Conservation (phyloP, 805 yeast species). For the Kuraishia cidri region DNA sequence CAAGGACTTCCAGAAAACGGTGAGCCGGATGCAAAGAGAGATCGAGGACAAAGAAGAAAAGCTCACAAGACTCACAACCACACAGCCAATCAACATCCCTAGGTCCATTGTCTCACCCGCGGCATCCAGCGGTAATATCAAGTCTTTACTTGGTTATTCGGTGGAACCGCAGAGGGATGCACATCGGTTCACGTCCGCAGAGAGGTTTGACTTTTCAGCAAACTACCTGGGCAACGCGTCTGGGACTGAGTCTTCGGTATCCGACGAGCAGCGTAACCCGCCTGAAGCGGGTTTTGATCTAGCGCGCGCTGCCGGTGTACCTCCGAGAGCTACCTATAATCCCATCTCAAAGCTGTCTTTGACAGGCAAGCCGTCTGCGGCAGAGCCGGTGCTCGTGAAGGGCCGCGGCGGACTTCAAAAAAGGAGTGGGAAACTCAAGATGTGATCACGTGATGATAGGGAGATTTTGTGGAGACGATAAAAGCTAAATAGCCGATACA, state of each 20-base stretch:
- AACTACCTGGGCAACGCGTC: neutral
- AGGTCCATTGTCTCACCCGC: neutral
- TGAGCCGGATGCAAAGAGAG: constrained; percentile 6
- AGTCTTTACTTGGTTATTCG: neutral
- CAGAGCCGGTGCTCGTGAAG: neutral
- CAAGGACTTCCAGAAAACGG: constrained; percentile 3
- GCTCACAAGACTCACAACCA: constrained; percentile 8
- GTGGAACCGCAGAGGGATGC: neutral
- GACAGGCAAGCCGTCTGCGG: neutral
- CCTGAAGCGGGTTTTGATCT: neutral
- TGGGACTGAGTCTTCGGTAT: neutral
- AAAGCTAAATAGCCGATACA: no score
- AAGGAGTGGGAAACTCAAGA: neutral
- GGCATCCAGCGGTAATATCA: neutral
- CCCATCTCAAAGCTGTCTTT: no score
- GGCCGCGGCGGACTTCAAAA: neutral
- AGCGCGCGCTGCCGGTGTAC: neutral
- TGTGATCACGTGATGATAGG: neutral
- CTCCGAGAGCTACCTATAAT: no score
- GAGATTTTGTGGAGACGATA: no score
- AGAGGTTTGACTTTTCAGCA: no score
- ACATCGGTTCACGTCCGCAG: neutral
- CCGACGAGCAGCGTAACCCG: neutral
- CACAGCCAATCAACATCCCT: constrained; percentile 16
- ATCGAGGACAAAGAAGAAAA: constrained; percentile 8